Evolutionary conservation across 1,139 yeast species (phyloP), one percentile per base, ranked within the genome.

Genomic region (Yamadazyma blattariae): DNA sequence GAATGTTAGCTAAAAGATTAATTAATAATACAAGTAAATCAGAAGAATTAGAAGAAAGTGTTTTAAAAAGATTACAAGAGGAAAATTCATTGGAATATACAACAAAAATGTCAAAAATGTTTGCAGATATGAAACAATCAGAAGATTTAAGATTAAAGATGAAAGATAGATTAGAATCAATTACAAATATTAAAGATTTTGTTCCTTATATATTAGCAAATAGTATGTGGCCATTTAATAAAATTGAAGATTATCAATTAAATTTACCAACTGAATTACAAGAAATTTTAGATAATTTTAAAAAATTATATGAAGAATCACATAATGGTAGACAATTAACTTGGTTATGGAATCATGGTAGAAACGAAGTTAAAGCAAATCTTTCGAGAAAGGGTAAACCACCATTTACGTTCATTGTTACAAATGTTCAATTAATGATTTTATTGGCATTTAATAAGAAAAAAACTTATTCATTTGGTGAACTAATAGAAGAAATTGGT

Each of bases 261-360:
- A 64, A 59, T 25, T 60, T 70, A 20, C 71, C 75, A 2, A 61
- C 72, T 2, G 87, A 81, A 46, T 68, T 94, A 45, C 60, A 67
- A 39, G 68, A 71, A 25, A 78, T 94, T 2, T 79, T 84, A 48
- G 78, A 80, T 34, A 75, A 77, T 41, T 80, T 92, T 39, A 79
- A 79, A 40, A 71, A 74, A 30, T 74, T 84, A 42, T 94, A 92
- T 56, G 73, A 77, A 32, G 67, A 72, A 31, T 85, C 85, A 51
- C 97, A 92, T 57, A 77, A 72, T 41, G 97, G 97, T 11, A 76
- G 98, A 57, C 82, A 88, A 47, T 75, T 94, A 51, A 84, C 86
- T 54, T 94, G 98, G 98, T 73, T 92, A 40, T 94, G 97, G 97
- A 86, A 88, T 48, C 81, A 88, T 54, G 88, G 95, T 30, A 85